phyloP scores from a whole-genome alignment of 495 filamentous ascomycete genomes.

The Coniosporium apollinis region DNA sequence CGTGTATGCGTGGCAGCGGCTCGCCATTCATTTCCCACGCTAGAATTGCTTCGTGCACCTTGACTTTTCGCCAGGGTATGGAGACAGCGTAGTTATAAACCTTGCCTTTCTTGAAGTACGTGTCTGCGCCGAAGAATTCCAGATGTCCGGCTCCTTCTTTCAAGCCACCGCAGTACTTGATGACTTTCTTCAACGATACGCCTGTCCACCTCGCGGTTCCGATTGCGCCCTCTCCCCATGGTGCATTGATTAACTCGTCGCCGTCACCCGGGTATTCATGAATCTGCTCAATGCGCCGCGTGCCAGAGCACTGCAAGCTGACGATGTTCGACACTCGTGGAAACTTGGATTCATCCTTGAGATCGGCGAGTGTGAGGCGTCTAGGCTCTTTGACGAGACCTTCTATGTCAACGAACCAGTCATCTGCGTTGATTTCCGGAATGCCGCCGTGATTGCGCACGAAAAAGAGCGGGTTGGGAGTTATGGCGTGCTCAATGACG shows the following conservation, averaged over 20 bases:
- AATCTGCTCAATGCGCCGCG: slow-evolving; percentile 51
- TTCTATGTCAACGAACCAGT: slow-evolving; percentile 34
- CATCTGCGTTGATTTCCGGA: slow-evolving; percentile 38
- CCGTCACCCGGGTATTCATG: slow-evolving; percentile 44
- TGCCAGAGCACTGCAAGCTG: slow-evolving; percentile 54
- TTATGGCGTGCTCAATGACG: slow-evolving; percentile 34
- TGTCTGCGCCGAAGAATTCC: slow-evolving; percentile 48
- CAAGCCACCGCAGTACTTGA: slow-evolving; percentile 48
- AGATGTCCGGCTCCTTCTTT: slow-evolving; percentile 37
- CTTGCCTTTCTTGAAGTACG: slow-evolving; percentile 47
- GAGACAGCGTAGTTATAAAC: slow-evolving; percentile 47
- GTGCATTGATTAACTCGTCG: slow-evolving; percentile 51
- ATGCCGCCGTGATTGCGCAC: slow-evolving; percentile 54
- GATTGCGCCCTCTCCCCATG: slow-evolving; percentile 52
- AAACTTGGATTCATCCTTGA: slow-evolving; percentile 39
- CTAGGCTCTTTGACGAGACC: slow-evolving; percentile 41
- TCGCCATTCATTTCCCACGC: slow-evolving; percentile 58
- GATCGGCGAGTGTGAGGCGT: slow-evolving; percentile 34
- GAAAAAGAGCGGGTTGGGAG: slow-evolving; percentile 42
- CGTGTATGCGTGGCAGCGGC: slow-evolving; percentile 47
- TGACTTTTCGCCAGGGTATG: slow-evolving; percentile 48
- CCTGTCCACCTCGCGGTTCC: slow-evolving; percentile 45
- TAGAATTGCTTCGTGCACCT: slow-evolving; percentile 46
- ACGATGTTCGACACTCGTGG: slow-evolving; percentile 34
- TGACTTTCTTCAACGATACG: slow-evolving; percentile 45